phyloP scores from a whole-genome alignment of 176 grass and related monocot species.

The Musa troglodytarum region DNA sequence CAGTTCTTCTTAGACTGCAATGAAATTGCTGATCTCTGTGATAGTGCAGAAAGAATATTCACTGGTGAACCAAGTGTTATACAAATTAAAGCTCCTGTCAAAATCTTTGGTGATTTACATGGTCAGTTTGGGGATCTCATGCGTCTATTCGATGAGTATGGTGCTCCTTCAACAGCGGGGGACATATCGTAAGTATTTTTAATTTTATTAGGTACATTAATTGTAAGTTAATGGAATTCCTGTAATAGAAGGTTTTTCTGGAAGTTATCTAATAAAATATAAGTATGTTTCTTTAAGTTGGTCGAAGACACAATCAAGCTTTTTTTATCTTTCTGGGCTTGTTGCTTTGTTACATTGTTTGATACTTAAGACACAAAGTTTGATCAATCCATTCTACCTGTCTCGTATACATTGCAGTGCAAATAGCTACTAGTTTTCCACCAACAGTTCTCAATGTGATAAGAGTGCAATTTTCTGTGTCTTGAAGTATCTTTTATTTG shows the following conservation, averaged over 20 bases:
- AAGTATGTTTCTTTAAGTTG: constrained; percentile 16
- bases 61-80: constrained; percentile 88
- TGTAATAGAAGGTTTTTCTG: not conserved
- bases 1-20: constrained; percentile 98
- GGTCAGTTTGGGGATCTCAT: constrained; percentile 98
- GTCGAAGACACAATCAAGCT: too few relatives aligned
- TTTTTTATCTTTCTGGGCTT: too few relatives aligned
- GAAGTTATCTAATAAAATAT: not conserved
- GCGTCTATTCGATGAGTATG: constrained; percentile 96
- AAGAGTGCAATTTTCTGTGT: too few relatives aligned
- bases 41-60: constrained; percentile 94
- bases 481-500: not conserved
- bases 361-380: too few relatives aligned
- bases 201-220: not conserved
- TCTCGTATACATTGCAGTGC: not conserved
- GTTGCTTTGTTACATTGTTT: too few relatives aligned
- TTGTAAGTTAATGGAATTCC: not conserved
- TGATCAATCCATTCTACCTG: too few relatives aligned
- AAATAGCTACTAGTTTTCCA: not conserved
- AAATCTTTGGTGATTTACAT: constrained; percentile 97
- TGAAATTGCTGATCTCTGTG: constrained; percentile 93
- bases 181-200: constrained; percentile 80
- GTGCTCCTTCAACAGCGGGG: constrained; percentile 94
- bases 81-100: constrained; percentile 85
- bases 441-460: too few relatives aligned